These are phyloP conservation scores for Trametes gibbosa DNA, from an alignment of 768 basidiomycete species.

Conservation along the genomic window DNA sequence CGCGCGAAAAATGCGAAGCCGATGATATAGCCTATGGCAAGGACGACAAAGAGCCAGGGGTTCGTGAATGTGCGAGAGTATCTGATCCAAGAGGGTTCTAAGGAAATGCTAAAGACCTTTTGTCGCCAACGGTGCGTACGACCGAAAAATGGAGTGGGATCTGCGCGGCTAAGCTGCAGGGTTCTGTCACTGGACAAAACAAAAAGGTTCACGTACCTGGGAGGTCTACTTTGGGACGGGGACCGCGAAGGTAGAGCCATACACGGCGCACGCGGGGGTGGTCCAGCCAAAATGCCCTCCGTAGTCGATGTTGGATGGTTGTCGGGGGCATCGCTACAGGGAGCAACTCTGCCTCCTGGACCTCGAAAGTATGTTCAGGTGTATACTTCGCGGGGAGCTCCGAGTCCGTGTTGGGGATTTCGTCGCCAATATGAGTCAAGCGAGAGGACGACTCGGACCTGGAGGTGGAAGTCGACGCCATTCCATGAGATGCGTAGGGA, in stretches of 20 bases:
- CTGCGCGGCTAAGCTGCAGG: slow-evolving; percentile 32
- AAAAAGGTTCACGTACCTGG: slow-evolving; percentile 37
- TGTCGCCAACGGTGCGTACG: slow-evolving; percentile 38
- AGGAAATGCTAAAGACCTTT: slow-evolving; percentile 21
- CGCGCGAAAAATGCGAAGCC: slow-evolving; percentile 70
- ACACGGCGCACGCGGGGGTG: slow-evolving; percentile 21
- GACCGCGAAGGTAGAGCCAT: slow-evolving; percentile 52
- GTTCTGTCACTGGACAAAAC: neutral
- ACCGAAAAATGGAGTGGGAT: slow-evolving; percentile 53
- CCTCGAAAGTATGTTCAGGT: slow-evolving; percentile 13
- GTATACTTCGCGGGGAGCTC: slow-evolving; percentile 4
- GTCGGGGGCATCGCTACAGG: neutral
- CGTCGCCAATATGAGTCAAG: slow-evolving; percentile 17
- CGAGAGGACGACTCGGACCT: slow-evolving; percentile 9
- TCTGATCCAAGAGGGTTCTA: slow-evolving; percentile 55
- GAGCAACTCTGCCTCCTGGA: slow-evolving; percentile 6
- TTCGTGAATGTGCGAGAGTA: slow-evolving; percentile 51
- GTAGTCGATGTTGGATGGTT: neutral
- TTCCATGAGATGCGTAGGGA: slow-evolving; percentile 1
- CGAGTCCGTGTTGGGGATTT: neutral
- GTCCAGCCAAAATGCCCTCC: slow-evolving; percentile 10
- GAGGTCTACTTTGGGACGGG: slow-evolving; percentile 52
- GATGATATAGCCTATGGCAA: slow-evolving; percentile 64
- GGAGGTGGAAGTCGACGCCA: slow-evolving; percentile 13
- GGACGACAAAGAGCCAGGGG: slow-evolving; percentile 52